Base-by-base conservation (phyloP, 1,284 basidiomycete species). In the Apiotrichum montevideense region DNA sequence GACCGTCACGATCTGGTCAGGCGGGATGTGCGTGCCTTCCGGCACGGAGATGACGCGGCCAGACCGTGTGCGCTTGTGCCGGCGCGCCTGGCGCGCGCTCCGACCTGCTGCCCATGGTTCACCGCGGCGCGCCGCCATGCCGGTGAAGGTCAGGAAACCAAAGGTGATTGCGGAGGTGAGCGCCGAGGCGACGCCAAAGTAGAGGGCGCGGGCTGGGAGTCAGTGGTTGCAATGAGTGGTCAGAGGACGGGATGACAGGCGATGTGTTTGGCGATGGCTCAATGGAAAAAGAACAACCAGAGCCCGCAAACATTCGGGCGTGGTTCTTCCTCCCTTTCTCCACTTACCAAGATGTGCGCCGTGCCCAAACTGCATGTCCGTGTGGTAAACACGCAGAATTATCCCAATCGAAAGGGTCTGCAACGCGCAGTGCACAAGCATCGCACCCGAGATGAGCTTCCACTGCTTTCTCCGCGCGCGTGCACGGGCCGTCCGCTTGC, bases 61-160 rank as follows among this genome's bases (percentile, higher is more conserved):
- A 0, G 71, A 74, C 21, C 69, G 65, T 1, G 75, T 76, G 34
- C 75, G 66, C 34, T 70, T 65, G 56, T 77, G 74, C 53, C 70
- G 60, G 10, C 68, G 63, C 1, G 70, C 68, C 52, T 67, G 63
- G 8, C 65, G 57, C 1, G 71, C 73, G 3, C 71, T 73, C 47
- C 69, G 70, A 6, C 75, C 75, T 1, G 72, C 75, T 3, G 75
- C 75, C 75, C 75, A 77, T 29, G 67, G 67, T 60, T 72, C 66
- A 15, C 75, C 75, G 35, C 71, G 69, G 35, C 73, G 65, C 15
- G 75, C 75, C n/a, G 73, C 69, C n/a, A 74, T 48, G 39, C 72
- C 75, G 1, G 74, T 74, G 54, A 72, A 73, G 0, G 75, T 73
- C 21, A 77, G 59, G 37, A 73, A 62, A 10, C 68, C 53, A 8